These are phyloP conservation scores for Mortierella sp. DNA, from an alignment of 371 early-diverging fungal species.

Conservation along the genomic window DNA sequence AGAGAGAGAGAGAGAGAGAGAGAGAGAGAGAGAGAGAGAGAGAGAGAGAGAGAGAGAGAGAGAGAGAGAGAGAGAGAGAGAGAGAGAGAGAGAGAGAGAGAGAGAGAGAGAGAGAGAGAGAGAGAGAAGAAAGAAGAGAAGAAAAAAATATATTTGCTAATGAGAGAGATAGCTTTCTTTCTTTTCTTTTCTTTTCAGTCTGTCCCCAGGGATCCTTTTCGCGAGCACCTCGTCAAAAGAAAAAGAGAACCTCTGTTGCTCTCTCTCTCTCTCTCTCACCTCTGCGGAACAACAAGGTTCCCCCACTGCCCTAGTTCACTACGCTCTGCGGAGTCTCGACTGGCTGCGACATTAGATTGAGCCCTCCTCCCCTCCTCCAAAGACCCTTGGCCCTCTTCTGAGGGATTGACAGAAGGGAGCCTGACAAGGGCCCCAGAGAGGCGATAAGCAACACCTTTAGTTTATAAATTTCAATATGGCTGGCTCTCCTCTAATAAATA, in stretches of 20 bases:
- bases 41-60: not conserved
- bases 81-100: not conserved
- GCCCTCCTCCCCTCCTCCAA: slow-evolving; percentile 21
- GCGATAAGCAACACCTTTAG: too few relatives aligned
- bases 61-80: slow-evolving; percentile 2
- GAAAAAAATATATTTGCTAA: not conserved
- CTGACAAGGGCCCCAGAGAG: too few relatives aligned
- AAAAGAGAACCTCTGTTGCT: not conserved
- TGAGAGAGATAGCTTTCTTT: not conserved
- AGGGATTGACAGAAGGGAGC: too few relatives aligned
- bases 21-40: slow-evolving; percentile 17
- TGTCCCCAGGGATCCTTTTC: not conserved
- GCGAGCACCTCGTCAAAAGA: not conserved
- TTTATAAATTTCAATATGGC: too few relatives aligned
- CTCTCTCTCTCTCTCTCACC: not conserved
- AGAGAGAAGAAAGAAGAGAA: slow-evolving; percentile 5
- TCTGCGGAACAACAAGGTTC: not conserved
- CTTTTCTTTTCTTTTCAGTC: not conserved
- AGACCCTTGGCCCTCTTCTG: too few relatives aligned
- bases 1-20: not conserved
- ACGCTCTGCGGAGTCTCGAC: slow-evolving; percentile 17
- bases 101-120: not conserved
- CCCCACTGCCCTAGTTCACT: not conserved
- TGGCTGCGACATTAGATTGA: slow-evolving; percentile 15
- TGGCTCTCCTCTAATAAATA: too few relatives aligned